phyloP scores from a whole-genome alignment of 305 asterid species.

The Andrographis paniculata region DNA sequence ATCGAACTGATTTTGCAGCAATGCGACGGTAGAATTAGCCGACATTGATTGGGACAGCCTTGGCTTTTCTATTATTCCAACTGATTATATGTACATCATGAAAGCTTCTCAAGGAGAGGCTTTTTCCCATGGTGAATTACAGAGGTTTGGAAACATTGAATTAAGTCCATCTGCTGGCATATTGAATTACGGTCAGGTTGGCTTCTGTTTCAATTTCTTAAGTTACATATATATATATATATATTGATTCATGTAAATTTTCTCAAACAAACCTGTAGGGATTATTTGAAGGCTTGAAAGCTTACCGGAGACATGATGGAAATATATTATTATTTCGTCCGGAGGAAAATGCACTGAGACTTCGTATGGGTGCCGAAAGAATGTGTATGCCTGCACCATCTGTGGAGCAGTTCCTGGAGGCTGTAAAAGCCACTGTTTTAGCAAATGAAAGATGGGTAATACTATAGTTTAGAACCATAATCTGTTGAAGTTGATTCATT shows the following conservation, averaged over 20 bases:
- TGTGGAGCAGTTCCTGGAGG: conserved; percentile 80
- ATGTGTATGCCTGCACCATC: conserved; percentile 98
- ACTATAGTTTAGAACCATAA: conserved; percentile 1
- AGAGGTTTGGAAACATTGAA: conserved; percentile 87
- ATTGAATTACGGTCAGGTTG: conserved; percentile 93
- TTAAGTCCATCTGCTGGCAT: conserved; percentile 91
- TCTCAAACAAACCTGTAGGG: conserved; percentile 41
- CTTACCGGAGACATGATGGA: conserved; percentile 72
- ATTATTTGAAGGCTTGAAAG: conserved; percentile 84
- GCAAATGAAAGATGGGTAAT: conserved; percentile 97
- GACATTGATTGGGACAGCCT: conserved; percentile 91
- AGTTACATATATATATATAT: not conserved
- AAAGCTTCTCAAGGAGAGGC: conserved; percentile 68
- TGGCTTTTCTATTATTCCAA: conserved; percentile 64
- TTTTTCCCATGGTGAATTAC: conserved; percentile 70
- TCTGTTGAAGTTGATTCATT: conserved; percentile 4
- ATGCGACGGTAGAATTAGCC: conserved; percentile 36
- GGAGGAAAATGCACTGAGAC: conserved; percentile 65
- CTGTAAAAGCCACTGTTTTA: conserved; percentile 77
- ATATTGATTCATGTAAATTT: not conserved
- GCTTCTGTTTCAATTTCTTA: conserved; percentile 7
- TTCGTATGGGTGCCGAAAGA: conserved; percentile 81
- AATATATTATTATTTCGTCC: conserved; percentile 83
- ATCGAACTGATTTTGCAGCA: conserved; percentile 43
- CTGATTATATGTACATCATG: conserved; percentile 89